phyloP scores from a whole-genome alignment of 1,284 basidiomycete genomes.

The Abortiporus biennis region DNA sequence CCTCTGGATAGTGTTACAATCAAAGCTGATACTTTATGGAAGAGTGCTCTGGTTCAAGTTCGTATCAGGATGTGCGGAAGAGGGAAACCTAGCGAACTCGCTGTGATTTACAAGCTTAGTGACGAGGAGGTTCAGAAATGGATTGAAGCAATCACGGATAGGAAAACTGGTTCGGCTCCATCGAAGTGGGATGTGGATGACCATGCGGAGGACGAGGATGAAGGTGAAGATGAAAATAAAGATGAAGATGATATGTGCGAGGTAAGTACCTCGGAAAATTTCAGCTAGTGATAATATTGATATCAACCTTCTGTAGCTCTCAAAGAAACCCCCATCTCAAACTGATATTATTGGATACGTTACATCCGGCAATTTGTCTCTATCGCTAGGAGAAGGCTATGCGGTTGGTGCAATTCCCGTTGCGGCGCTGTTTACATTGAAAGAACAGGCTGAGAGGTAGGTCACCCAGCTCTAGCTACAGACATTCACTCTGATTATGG shows the following conservation, averaged over 20 bases:
- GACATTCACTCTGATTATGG: neutral
- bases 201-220: conserved; percentile 9
- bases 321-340: conserved; percentile 28
- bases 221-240: conserved; percentile 23
- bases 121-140: conserved; percentile 45
- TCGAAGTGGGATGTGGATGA: neutral
- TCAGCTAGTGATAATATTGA: neutral
- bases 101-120: conserved; percentile 57
- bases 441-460: conserved; percentile 46
- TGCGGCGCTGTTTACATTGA: conserved; percentile 42
- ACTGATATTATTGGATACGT: conserved; percentile 68
- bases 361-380: conserved; percentile 74
- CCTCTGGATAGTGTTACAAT: conserved; percentile 27
- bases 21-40: conserved; percentile 40
- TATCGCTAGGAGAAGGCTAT: conserved; percentile 68
- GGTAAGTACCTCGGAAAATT: neutral
- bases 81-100: conserved; percentile 72
- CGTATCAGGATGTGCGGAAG: conserved; percentile 52
- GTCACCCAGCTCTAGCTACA: conserved; percentile 9
- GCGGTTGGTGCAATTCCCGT: conserved; percentile 71
- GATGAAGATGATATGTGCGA: conserved; percentile 22
- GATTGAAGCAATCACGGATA: conserved; percentile 23
- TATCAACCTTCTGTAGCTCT: neutral
- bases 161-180: conserved; percentile 20
- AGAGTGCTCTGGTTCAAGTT: conserved; percentile 61